Evolutionary conservation across 2,329 filamentous ascomycete species (phyloP).

Genomic region (Penicillium sp.): DNA sequence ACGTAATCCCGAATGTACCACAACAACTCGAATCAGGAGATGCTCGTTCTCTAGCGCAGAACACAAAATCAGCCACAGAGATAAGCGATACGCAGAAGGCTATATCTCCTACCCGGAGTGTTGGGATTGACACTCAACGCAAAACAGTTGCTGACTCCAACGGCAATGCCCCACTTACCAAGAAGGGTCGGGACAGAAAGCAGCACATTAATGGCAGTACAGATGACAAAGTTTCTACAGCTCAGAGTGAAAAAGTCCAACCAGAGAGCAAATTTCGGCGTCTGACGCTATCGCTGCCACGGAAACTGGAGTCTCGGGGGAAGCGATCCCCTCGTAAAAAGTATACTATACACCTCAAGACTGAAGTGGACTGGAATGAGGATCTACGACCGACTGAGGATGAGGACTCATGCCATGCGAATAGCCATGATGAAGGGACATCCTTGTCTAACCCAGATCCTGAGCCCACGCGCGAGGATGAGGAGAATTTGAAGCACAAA

Average conservation of each 20-base stretch:
- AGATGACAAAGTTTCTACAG: background rate
- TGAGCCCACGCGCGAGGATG: background rate
- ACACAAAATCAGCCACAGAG: background rate
- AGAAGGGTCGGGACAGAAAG: background rate
- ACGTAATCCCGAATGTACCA: constrained; percentile 8
- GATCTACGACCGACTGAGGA: constrained; percentile 29
- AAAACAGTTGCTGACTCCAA: background rate
- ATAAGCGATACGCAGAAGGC: background rate
- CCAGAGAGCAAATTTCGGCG: background rate
- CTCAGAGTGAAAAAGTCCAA: background rate
- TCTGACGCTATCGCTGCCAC: background rate
- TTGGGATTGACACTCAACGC: background rate
- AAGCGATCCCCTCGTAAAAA: constrained; percentile 18
- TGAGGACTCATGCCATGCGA: constrained; percentile 6
- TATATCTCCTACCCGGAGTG: background rate
- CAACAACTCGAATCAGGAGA: background rate
- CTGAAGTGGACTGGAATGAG: constrained; percentile 32
- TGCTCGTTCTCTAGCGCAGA: background rate
- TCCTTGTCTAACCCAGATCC: constrained; percentile 18
- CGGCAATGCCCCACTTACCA: background rate
- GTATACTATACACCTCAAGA: constrained; percentile 15
- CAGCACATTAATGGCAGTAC: constrained; percentile 1
- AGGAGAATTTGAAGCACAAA: background rate
- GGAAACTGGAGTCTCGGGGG: background rate
- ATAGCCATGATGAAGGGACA: constrained; percentile 6